Percentiles rank a stretch among this genome's conserved stretches.
phyloP scores from a whole-genome alignment of 2,329 filamentous ascomycete species.

The Aspergillus alliaceus region DNA sequence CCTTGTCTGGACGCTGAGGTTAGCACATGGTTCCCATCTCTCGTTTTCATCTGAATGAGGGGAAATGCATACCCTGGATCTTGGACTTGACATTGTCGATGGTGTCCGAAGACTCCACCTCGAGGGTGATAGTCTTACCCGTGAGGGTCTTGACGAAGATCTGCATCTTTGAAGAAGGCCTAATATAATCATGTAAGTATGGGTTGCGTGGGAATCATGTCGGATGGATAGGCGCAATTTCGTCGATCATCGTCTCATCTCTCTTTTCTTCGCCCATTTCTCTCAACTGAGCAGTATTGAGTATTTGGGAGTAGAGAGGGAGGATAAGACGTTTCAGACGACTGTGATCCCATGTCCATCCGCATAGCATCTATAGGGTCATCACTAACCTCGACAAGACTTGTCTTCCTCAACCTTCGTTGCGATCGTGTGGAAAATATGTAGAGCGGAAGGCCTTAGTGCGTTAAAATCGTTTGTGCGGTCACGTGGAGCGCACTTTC shows the following conservation, averaged over 20 bases:
- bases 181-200: constrained; percentile 20
- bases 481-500: constrained; percentile 30
- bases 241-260: not conserved
- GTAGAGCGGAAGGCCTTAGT: constrained; percentile 24
- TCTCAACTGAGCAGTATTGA: not conserved
- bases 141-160: constrained; percentile 71
- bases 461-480: constrained; percentile 43
- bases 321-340: not conserved
- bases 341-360: not conserved
- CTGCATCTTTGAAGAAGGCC: constrained; percentile 52
- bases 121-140: constrained; percentile 99
- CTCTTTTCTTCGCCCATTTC: not conserved
- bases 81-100: constrained; percentile 99
- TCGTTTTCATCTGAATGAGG: not conserved
- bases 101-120: constrained; percentile 99
- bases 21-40: not conserved
- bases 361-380: constrained; percentile 1
- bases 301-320: not conserved
- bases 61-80: constrained; percentile 61
- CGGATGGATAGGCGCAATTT: not conserved
- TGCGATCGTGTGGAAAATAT: constrained; percentile 28
- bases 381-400: constrained; percentile 56
- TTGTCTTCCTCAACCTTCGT: constrained; percentile 62
- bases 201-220: not conserved
- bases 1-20: constrained; percentile 73